A percentile compares a stretch with the other conserved stretches of the same genome.
Conservation (phyloP, 495 filamentous ascomycete species). For the Lichina pygmaea region DNA sequence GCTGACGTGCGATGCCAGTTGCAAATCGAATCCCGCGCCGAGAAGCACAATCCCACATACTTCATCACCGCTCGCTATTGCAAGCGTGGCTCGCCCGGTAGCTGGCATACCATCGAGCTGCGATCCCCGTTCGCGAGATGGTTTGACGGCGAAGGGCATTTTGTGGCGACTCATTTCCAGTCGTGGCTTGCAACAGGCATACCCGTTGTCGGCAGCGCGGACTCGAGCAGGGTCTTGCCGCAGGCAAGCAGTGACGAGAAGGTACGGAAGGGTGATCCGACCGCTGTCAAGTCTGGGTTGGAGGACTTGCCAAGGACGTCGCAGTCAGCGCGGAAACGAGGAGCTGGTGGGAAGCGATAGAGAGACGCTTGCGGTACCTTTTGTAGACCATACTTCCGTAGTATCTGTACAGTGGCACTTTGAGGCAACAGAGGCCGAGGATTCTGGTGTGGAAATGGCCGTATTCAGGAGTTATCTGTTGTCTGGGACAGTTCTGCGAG, state of each 20-base stretch:
- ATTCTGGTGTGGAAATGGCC: too few relatives aligned
- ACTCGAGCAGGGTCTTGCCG: slow-evolving; percentile 15
- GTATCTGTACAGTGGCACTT: too few relatives aligned
- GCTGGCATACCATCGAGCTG: slow-evolving; percentile 18
- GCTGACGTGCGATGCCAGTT: slow-evolving; percentile 18
- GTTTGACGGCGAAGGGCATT: slow-evolving; percentile 54
- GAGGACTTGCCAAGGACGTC: neutral
- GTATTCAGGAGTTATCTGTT: too few relatives aligned
- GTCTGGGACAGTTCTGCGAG: too few relatives aligned
- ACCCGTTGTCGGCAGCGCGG: slow-evolving; percentile 36
- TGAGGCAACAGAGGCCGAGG: too few relatives aligned
- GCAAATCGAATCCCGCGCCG: slow-evolving; percentile 33
- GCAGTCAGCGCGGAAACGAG: too few relatives aligned
- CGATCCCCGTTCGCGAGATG: slow-evolving; percentile 53
- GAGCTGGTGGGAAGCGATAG: too few relatives aligned
- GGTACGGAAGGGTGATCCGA: neutral
- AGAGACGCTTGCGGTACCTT: too few relatives aligned
- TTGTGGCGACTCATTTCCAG: slow-evolving; percentile 66
- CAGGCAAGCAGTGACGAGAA: neutral
- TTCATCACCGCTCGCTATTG: slow-evolving; percentile 34
- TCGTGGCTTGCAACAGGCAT: slow-evolving; percentile 46
- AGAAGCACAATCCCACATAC: slow-evolving; percentile 61
- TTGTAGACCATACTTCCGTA: too few relatives aligned
- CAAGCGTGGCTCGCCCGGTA: slow-evolving; percentile 14
- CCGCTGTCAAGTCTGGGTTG: neutral